Base-by-base conservation (phyloP, 345 rosid species). In the Pelargonium nanum region DNA sequence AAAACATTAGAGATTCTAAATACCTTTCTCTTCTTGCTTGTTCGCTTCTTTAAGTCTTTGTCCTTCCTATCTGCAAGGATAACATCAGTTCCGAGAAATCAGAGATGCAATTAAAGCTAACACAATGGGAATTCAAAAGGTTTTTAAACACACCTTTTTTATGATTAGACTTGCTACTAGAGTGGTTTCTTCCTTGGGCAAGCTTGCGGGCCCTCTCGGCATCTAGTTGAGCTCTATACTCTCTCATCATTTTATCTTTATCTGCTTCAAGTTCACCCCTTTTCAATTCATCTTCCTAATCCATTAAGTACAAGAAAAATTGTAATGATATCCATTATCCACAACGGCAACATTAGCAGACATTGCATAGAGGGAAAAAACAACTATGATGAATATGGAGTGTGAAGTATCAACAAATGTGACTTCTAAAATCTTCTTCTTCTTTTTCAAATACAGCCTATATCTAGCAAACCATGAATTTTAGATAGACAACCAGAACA, bases 171-270 rank as follows among this genome's bases (percentile, higher is more conserved):
- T 85, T 94, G 61, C 72, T 71, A 60, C 83, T 67, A 57, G 90
- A 83, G 57, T 83, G 84, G 73, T 94, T 94, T 78, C 89, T 79
- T 58, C 99, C 99, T 19, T 86, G 88, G 24, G 96, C 79, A 65
- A 94, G 97, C 79, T 90, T 94, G 74, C 34, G 68, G 21, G 99
- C 81, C 78, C 99, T 85, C 76, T 94, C 99, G 65, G 96, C 99
- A 81, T 90, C 96, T 44, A 93, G 76, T 75, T 90, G 97, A 55
- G 99, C 96, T 76, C 99, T 82, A 77, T 94, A 94, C 72, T 90
- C 95, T 45, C 84, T 80, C 99, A 94, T 94, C 92, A 94, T 84
- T 75, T 83, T 84, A 77, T 94, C 96, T 4, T 80, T 86, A 72
- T 90, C 97, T 68, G 85, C 86, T 76, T 94, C 97, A 64, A 86